Conservation (phyloP, 768 basidiomycete genomes). For the Filobasidium wieringae region DNA sequence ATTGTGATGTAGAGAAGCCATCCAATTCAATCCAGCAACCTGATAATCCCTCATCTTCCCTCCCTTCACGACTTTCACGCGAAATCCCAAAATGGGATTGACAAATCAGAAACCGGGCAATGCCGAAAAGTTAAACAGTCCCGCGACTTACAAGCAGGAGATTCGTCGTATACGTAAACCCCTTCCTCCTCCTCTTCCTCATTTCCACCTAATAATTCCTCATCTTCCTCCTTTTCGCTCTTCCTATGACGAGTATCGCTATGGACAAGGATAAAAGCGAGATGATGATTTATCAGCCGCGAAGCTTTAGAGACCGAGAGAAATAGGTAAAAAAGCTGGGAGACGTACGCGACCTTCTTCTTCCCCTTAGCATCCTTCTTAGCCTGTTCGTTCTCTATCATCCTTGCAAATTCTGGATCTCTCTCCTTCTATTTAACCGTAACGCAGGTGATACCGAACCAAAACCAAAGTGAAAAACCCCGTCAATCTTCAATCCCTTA, state of each 20-base stretch:
- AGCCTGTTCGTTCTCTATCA: conserved; percentile 63
- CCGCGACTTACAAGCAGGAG: conserved; percentile 62
- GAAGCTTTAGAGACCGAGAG: no score
- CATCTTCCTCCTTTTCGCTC: conserved; percentile 97
- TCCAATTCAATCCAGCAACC: conserved; percentile 91
- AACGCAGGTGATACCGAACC: no score
- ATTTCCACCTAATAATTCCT: conserved; percentile 79
- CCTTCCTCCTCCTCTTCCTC: conserved; percentile 74
- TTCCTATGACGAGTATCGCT: conserved; percentile 82
- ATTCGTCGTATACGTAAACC: conserved; percentile 80
- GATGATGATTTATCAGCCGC: no score
- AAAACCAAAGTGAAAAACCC: no score
- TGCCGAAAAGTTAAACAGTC: no score
- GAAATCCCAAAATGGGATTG: neutral
- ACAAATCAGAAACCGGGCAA: neutral
- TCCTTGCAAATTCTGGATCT: conserved; percentile 82
- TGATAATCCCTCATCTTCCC: conserved; percentile 86
- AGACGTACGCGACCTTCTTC: conserved; percentile 62
- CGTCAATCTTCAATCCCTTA: no score
- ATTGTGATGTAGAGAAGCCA: conserved; percentile 91
- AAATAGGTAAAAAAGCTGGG: neutral
- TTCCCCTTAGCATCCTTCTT: conserved; percentile 57
- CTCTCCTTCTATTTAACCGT: conserved; percentile 59
- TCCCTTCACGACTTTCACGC: conserved; percentile 72
- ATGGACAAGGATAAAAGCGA: neutral